phyloP scores from a whole-genome alignment of 2,329 filamentous ascomycete species.

The Neopestalotiopsis sp. region DNA sequence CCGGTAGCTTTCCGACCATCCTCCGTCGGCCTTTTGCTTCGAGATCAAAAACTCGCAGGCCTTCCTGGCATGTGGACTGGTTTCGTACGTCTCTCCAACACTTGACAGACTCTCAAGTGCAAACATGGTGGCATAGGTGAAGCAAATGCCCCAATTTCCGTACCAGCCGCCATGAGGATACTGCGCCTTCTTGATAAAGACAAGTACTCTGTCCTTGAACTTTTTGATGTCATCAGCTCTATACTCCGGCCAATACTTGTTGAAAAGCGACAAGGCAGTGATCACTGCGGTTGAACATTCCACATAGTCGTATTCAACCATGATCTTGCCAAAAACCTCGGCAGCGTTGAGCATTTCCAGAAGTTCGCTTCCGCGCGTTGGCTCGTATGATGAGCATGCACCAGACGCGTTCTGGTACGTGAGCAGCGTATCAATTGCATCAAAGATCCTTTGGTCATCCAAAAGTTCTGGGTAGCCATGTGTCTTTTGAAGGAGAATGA shows the following conservation, averaged over 20 bases:
- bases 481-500: constrained; percentile 82
- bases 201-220: constrained; percentile 75
- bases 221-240: constrained; percentile 73
- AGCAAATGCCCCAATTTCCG: constrained; percentile 97
- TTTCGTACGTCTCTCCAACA: constrained; percentile 81
- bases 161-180: constrained; percentile 91
- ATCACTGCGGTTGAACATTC: constrained; percentile 97
- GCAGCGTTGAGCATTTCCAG: constrained; percentile 91
- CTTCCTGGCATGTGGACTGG: constrained; percentile 70
- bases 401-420: constrained; percentile 89
- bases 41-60: constrained; percentile 87
- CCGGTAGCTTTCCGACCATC: constrained; percentile 95
- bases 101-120: constrained; percentile 84
- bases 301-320: constrained; percentile 98
- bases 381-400: constrained; percentile 90
- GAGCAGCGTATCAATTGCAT: constrained; percentile 88
- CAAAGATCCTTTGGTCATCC: constrained; percentile 77
- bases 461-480: constrained; percentile 77
- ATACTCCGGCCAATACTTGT: constrained; percentile 81
- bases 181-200: constrained; percentile 84
- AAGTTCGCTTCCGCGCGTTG: constrained; percentile 75
- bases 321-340: constrained; percentile 95
- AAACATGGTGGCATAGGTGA: constrained; percentile 97
- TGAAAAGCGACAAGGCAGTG: constrained; percentile 84
- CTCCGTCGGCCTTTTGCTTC: constrained; percentile 86